Percentiles rank a stretch among this genome's conserved stretches.
phyloP scores from a whole-genome alignment of 2,329 filamentous ascomycete species.

The Fusarium chaquense region DNA sequence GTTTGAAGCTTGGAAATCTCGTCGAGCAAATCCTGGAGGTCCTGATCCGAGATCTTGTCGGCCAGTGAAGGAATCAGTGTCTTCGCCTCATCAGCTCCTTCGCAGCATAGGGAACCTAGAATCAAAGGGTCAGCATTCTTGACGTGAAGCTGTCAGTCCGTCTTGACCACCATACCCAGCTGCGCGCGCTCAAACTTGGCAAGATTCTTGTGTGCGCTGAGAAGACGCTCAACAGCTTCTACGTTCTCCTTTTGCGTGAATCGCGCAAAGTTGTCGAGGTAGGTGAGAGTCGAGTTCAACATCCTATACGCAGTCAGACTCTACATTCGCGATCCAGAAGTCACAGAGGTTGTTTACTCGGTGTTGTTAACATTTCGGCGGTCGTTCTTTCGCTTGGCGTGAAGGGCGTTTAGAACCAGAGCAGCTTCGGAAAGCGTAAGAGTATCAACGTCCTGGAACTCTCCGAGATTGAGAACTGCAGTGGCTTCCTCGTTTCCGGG shows the following conservation, averaged over 20 bases:
- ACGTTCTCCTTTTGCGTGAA: slow-evolving; percentile 97
- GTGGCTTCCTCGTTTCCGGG: slow-evolving; percentile 90
- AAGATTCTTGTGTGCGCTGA: slow-evolving; percentile 82
- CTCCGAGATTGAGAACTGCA: slow-evolving; percentile 84
- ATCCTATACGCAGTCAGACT: slow-evolving; percentile 63
- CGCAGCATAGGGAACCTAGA: slow-evolving; percentile 89
- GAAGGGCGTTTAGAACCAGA: slow-evolving; percentile 89
- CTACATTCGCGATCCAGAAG: background rate
- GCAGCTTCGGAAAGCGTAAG: slow-evolving; percentile 92
- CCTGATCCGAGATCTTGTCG: slow-evolving; percentile 91
- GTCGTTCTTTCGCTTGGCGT: slow-evolving; percentile 82
- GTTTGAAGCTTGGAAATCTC: slow-evolving; percentile 85
- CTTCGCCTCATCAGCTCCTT: slow-evolving; percentile 94
- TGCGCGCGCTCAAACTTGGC: slow-evolving; percentile 95
- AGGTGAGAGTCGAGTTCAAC: slow-evolving; percentile 88
- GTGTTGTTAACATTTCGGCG: slow-evolving; percentile 87
- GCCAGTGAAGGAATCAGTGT: slow-evolving; percentile 90
- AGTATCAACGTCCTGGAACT: slow-evolving; percentile 92
- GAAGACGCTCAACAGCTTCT: slow-evolving; percentile 89
- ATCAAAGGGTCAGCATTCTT: slow-evolving; percentile 5
- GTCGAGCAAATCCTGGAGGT: slow-evolving; percentile 87
- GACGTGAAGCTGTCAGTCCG: background rate
- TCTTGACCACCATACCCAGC: slow-evolving; percentile 71
- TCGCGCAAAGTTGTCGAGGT: slow-evolving; percentile 92
- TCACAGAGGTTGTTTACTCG: slow-evolving; percentile 66